Conservation (phyloP, 2,329 filamentous ascomycete genomes). For the Magnaporthales sp. region DNA sequence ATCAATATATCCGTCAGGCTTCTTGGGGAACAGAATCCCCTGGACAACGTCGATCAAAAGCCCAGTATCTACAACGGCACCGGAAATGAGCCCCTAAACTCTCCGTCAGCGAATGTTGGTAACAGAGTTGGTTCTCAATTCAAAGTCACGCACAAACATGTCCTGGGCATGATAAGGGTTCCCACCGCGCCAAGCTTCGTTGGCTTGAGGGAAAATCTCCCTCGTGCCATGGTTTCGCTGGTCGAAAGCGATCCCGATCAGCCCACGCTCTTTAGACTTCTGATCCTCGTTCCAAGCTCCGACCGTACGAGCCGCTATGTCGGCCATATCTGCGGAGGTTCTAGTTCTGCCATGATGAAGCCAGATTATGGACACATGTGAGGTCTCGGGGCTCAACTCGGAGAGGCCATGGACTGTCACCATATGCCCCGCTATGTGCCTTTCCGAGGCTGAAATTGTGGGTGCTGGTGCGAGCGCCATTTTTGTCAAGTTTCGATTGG, state of each 20-base stretch:
- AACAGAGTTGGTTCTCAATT: too few species aligned
- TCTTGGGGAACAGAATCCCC: slow-evolving; percentile 59
- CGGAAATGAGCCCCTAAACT: slow-evolving; percentile 50
- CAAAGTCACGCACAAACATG: slow-evolving; percentile 52
- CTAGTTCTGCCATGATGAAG: slow-evolving; percentile 75
- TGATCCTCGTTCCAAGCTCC: slow-evolving; percentile 51
- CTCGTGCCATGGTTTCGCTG: slow-evolving; percentile 86
- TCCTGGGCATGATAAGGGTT: slow-evolving; percentile 81
- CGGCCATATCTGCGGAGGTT: slow-evolving; percentile 64
- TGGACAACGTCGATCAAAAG: slow-evolving; percentile 69
- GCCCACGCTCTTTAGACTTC: slow-evolving; percentile 33
- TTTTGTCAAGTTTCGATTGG: slow-evolving; percentile 10
- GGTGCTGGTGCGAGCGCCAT: slow-evolving; percentile 26
- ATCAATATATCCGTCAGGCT: slow-evolving; percentile 34
- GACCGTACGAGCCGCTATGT: slow-evolving; percentile 61
- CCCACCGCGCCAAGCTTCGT: slow-evolving; percentile 70
- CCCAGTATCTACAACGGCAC: slow-evolving; percentile 66
- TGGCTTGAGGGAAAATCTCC: slow-evolving; percentile 56
- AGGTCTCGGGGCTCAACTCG: slow-evolving; percentile 49
- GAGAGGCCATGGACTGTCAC: slow-evolving; percentile 74
- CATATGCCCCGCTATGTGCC: slow-evolving; percentile 69
- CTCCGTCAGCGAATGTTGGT: not conserved
- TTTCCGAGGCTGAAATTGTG: slow-evolving; percentile 52
- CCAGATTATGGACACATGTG: slow-evolving; percentile 73
- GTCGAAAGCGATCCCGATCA: slow-evolving; percentile 82